A percentile compares a stretch with the other conserved stretches of the same genome.
These are phyloP conservation scores for Themeda triandra DNA, from an alignment of 176 grass and related monocot species.

Conservation along the genomic window DNA sequence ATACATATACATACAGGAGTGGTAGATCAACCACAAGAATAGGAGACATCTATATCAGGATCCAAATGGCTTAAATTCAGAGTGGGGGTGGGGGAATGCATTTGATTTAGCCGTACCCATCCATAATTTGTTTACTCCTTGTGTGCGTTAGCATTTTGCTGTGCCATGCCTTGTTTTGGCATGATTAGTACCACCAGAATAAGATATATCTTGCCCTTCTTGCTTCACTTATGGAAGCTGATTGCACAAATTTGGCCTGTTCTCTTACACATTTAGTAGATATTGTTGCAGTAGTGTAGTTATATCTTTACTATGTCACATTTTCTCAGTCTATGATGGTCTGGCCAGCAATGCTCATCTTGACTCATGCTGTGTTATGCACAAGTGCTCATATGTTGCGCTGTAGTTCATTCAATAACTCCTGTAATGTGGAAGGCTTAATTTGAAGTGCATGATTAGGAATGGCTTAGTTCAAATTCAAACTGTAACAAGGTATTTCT, in stretches of 20 bases:
- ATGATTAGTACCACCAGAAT: background rate
- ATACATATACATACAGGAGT: background rate
- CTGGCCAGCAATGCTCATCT: background rate
- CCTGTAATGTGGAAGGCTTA: background rate
- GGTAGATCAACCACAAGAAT: background rate
- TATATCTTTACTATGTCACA: background rate
- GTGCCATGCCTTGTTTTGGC: background rate
- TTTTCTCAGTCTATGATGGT: background rate
- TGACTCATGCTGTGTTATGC: background rate
- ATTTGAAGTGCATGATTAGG: background rate
- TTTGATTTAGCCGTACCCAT: background rate
- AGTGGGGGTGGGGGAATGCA: background rate
- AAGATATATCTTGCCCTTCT: background rate
- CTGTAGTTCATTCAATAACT: too few species aligned
- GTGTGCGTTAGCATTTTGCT: background rate
- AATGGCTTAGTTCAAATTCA: background rate
- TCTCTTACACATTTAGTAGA: background rate
- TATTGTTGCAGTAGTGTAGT: background rate
- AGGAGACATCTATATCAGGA: background rate
- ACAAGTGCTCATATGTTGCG: background rate
- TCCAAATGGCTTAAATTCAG: background rate
- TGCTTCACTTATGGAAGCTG: background rate
- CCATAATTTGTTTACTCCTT: background rate
- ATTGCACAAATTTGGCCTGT: background rate
- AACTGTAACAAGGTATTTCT: too few species aligned